A percentile compares a stretch with the other conserved stretches of the same genome.
Conservation (phyloP, 169 alveolate species). For the Perkinsus chesapeaki region DNA sequence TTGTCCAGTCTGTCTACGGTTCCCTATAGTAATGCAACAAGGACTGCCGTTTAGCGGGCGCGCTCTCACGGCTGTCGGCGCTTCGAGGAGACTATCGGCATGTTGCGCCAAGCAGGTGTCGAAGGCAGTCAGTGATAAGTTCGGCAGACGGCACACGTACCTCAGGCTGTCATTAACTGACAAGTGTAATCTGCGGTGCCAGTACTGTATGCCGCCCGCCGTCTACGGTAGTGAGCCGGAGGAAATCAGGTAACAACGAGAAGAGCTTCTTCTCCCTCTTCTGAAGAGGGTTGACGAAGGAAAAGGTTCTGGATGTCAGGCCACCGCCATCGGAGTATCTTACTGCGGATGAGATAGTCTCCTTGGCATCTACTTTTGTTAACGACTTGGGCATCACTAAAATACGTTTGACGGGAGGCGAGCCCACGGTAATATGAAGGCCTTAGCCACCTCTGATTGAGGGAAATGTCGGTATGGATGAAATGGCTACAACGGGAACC, state of each 20-base stretch:
- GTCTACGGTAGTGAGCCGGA: not conserved
- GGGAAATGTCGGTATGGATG: too few relatives aligned
- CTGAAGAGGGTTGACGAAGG: not conserved
- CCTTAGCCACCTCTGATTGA: too few relatives aligned
- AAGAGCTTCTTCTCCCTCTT: not conserved
- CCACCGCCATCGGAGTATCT: not conserved
- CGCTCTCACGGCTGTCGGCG: too few relatives aligned
- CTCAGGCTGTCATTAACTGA: constrained; percentile 35
- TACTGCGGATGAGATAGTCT: not conserved
- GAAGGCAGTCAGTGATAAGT: constrained; percentile 19
- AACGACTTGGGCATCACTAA: constrained; percentile 26
- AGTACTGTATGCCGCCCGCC: constrained; percentile 28
- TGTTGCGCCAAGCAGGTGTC: not conserved
- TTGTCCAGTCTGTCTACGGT: too few relatives aligned
- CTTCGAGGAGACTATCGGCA: too few relatives aligned
- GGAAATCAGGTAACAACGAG: not conserved
- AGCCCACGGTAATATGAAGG: constrained; percentile 17
- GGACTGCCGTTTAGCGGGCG: too few relatives aligned
- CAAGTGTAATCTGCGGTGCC: constrained; percentile 39
- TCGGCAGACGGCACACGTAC: constrained; percentile 33
- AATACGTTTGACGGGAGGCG: constrained; percentile 51
- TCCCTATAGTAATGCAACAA: too few relatives aligned
- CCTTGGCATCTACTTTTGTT: not conserved
- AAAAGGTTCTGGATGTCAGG: not conserved
- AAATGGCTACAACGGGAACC: too few relatives aligned